Evolutionary conservation across 2,329 filamentous ascomycete genomes (phyloP), one percentile per base, ranked within the genome.

Genomic region (Fusarium decemcellulare): DNA sequence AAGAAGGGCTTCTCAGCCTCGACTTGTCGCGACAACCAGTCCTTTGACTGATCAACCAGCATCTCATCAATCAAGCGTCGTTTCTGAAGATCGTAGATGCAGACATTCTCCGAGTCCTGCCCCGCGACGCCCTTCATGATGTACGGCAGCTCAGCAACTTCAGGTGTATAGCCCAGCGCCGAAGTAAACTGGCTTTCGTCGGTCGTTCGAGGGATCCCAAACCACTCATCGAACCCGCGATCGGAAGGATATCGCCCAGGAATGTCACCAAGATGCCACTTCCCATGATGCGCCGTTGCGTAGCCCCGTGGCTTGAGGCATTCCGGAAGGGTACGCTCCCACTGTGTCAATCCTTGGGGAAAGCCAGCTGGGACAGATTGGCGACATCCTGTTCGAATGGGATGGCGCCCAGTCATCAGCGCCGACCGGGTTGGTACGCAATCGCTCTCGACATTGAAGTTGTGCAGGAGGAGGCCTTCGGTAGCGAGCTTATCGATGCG

Each of bases 371-470:
- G 78, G 0, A 80, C 77, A 1, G 75, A 78, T 27, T 80, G 78
- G 0, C 72, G 72, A 15, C 78, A 80, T 1, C 77, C 76, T 0
- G 78, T 80, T 1, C 77, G 76, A 7, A 80, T 79, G 2, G 78
- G 78, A 46, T 79, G 77, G 0, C 78, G 72, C 0, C 78, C 77
- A 0, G 78, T 80, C 78, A 80, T 80, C 6, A 80, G 52, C 0
- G 78, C 78, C 0, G 78, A 79, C 0, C 78, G 76, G 0, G 78
- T 80, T 4, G 78, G 75, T 1, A 80, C 77, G 14, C 77, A 80
- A 36, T 80, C 78, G 54, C 78, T 79, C 57, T 80, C 77, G 5
- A 80, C 76, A n/a, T 80, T 80, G 72, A 79, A 80, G 61, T 80
- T 80, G 56, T 80, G 77, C 12, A 79, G 46, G 1, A 79, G 63